Evolutionary conservation across 257 asterid genomes (phyloP).

Genomic region (Solanum corneliomulleri): DNA sequence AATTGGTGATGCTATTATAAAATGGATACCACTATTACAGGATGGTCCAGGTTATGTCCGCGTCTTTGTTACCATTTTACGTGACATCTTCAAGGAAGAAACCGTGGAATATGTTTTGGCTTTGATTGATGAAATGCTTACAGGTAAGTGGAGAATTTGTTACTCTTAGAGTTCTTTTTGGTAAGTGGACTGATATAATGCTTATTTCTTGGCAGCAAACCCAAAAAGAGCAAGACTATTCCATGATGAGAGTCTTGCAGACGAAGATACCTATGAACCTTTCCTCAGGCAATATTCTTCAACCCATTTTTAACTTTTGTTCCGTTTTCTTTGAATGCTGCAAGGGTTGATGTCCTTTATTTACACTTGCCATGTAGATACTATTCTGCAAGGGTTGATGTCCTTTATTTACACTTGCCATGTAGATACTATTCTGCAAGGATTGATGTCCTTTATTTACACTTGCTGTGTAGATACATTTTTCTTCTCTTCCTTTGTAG

Average conservation of each 20-base stretch:
- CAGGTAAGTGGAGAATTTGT: constrained; percentile 31
- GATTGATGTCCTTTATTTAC: background rate
- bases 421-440: background rate
- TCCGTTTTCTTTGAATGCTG: background rate
- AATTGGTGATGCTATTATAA: background rate
- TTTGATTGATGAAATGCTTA: constrained; percentile 77
- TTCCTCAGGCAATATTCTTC: constrained; percentile 54
- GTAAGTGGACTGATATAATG: background rate
- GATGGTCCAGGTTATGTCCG: constrained; percentile 80
- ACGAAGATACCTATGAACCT: constrained; percentile 79
- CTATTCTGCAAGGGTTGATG: background rate
- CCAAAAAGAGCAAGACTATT: constrained; percentile 79
- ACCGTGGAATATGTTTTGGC: constrained; percentile 85
- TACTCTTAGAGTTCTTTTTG: background rate
- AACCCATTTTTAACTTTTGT: background rate
- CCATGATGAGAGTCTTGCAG: constrained; percentile 58
- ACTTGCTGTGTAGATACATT: background rate
- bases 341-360: background rate
- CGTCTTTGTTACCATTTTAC: constrained; percentile 74
- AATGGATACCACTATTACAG: constrained; percentile 27
- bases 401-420: background rate
- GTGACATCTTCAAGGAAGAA: constrained; percentile 82
- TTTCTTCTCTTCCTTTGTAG: background rate
- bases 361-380: background rate
- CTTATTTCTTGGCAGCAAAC: constrained; percentile 43